Conservation (phyloP, 495 filamentous ascomycete species). For the Talaromyces liani region DNA sequence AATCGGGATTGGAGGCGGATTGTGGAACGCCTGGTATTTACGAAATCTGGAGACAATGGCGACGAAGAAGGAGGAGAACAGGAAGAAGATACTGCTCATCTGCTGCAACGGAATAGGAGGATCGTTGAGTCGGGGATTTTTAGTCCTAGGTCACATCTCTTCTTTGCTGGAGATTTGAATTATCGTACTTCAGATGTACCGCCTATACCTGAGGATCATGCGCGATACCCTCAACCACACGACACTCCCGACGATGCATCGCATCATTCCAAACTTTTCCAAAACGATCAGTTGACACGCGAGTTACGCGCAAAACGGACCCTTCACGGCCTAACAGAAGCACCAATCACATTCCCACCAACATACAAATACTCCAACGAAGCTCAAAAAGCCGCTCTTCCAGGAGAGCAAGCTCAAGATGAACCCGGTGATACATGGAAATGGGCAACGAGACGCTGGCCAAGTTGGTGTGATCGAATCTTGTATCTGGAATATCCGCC, state of each 20-base stretch:
- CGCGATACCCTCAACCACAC: conserved; percentile 54
- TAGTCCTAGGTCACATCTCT: conserved; percentile 65
- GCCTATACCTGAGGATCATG: conserved; percentile 44
- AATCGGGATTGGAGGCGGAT: conserved; percentile 85
- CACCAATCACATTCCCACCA: conserved; percentile 71
- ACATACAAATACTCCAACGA: conserved; percentile 75
- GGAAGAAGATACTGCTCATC: conserved; percentile 32
- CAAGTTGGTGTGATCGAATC: conserved; percentile 91
- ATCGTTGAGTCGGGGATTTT: conserved; percentile 46
- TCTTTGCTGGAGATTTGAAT: conserved; percentile 88
- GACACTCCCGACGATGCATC: conserved; percentile 35
- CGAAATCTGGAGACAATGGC: conserved; percentile 2
- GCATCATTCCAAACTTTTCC: conserved; percentile 57
- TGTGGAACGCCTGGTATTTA: conserved; percentile 70
- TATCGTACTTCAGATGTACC: conserved; percentile 67
- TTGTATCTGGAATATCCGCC: conserved; percentile 61
- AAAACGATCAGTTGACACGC: conserved; percentile 66
- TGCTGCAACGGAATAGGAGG: conserved; percentile 26
- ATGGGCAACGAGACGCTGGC: conserved; percentile 76
- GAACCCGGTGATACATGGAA: conserved; percentile 43
- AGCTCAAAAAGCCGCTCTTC: conserved; percentile 29
- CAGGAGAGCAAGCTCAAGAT: conserved; percentile 24
- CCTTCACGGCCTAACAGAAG: conserved; percentile 70
- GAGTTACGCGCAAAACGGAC: conserved; percentile 59
- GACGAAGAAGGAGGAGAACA: conserved; percentile 8